Base-by-base conservation (phyloP, 495 filamentous ascomycete species). In the Lasiosphaeria hispida region DNA sequence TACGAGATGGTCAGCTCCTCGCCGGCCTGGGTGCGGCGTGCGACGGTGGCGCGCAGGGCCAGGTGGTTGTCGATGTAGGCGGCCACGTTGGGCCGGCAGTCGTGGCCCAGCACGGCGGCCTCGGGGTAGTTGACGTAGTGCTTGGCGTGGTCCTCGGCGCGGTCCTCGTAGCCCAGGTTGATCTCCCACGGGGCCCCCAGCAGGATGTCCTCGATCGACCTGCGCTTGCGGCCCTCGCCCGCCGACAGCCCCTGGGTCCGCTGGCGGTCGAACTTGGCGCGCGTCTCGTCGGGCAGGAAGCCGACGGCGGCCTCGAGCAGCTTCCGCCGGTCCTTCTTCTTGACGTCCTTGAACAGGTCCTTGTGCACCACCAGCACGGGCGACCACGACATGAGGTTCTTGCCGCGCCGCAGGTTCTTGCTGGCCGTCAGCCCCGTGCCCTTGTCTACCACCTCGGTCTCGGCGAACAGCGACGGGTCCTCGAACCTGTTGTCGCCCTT, bases 1-100 rank as follows among this genome's bases (percentile, higher is more conserved):
- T 72, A 70, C 5, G 61, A 35, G 10, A 75, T 53, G 23, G 52
- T 68, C 23, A 75, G 66, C 59, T 73, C 68, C 44, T 75, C 71
- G 41, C 70, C 71, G 0, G 58, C 48, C 7, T 8, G 9, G 9
- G 68, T 61, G 17, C 66, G 62, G 14, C 71, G 60, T 4, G 69
- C 71, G 1, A 70, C 69, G 1, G 63, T 65, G 5, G 62, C 55
- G n/a, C 58, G 58, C 34, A 66, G 44, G 4, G 66, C 58, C 7
- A 75, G 19, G 35, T 61, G 53, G 0, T 18, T 8, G 49, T 70
- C 71, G 42, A 72, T 56, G 59, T 69, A 55, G 34, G 51, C 70
- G 3, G 71, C 71, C n/a, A 69, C 10, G 36, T 72, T 75, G 5
- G 72, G 71, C 3, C 72, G 64, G 58, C 72, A 75, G 38, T 73